These are phyloP conservation scores for Ceraceosorus guamensis DNA, from an alignment of 1,284 basidiomycete species.

Conservation along the genomic window DNA sequence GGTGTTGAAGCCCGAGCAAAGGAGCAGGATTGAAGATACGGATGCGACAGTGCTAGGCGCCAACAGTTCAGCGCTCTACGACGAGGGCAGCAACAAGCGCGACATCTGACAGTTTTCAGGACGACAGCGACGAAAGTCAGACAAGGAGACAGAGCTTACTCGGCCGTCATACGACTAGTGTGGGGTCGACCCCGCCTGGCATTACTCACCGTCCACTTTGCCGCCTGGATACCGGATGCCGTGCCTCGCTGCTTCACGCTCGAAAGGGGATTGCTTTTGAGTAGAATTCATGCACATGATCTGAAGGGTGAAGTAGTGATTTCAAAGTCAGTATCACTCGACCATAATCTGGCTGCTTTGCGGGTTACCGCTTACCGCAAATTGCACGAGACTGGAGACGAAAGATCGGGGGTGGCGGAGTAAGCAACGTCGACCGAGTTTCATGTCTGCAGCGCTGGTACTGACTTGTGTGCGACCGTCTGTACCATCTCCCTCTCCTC, in stretches of 20 bases:
- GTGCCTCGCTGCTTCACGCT: constrained; percentile 40
- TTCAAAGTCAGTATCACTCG: background rate
- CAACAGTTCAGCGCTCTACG: too few species aligned
- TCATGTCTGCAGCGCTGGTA: background rate
- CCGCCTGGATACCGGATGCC: constrained; percentile 50
- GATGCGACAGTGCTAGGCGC: too few species aligned
- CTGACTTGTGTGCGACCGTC: constrained; percentile 13
- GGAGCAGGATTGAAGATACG: too few species aligned
- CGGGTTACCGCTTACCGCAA: background rate
- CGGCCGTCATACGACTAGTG: too few species aligned
- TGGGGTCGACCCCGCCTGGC: too few species aligned
- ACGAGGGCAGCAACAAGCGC: too few species aligned
- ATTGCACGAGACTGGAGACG: background rate
- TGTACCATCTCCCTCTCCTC: constrained; percentile 9
- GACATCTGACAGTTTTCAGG: too few species aligned
- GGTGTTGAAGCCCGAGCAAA: too few species aligned
- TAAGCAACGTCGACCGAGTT: background rate
- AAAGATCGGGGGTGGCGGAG: background rate
- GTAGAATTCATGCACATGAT: constrained; percentile 51
- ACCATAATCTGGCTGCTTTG: background rate
- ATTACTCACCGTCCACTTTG: constrained; percentile 48
- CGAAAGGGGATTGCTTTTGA: constrained; percentile 59
- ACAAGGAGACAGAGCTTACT: too few species aligned
- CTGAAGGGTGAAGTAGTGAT: background rate
- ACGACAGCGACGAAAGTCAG: too few species aligned